Conservation (phyloP, 2,329 filamentous ascomycete genomes). For the Graphium sp. region DNA sequence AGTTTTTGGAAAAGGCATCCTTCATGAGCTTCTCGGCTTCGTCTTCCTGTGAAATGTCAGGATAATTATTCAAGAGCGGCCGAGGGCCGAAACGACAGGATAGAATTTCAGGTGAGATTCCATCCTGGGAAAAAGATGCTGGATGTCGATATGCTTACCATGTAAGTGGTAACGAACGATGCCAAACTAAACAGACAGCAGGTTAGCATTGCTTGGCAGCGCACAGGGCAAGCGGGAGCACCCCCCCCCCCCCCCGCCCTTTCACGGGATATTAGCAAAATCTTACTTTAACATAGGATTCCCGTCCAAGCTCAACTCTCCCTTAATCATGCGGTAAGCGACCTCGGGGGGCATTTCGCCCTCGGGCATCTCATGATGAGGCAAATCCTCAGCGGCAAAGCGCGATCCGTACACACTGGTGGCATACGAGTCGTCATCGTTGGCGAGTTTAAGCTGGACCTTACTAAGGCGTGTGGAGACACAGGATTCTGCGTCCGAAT, state of each 20-base stretch:
- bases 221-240: too few species aligned
- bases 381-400: slow-evolving; percentile 68
- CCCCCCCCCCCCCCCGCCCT: too few species aligned
- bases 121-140: neutral
- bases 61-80: too few species aligned
- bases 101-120: slow-evolving; percentile 5
- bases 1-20: slow-evolving; percentile 87
- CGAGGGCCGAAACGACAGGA: too few species aligned
- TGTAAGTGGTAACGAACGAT: slow-evolving; percentile 91
- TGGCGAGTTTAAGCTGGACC: slow-evolving; percentile 27
- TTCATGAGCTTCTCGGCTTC: slow-evolving; percentile 93
- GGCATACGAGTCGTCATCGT: slow-evolving; percentile 42
- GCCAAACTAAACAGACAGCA: slow-evolving; percentile 44
- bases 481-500: slow-evolving; percentile 9
- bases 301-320: slow-evolving; percentile 80
- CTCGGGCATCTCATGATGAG: slow-evolving; percentile 75
- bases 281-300: slow-evolving; percentile 71
- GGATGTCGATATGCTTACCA: slow-evolving; percentile 36
- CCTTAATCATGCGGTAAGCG: slow-evolving; percentile 95
- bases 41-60: slow-evolving; percentile 50
- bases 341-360: slow-evolving; percentile 78
- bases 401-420: slow-evolving; percentile 77
- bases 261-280: neutral
- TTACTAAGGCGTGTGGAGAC: slow-evolving; percentile 20
- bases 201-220: slow-evolving; percentile 2